A percentile compares a stretch with the other conserved stretches of the same genome.
Conservation (phyloP, 371 early-diverging fungal genomes). For the Nematocida homosporus region DNA sequence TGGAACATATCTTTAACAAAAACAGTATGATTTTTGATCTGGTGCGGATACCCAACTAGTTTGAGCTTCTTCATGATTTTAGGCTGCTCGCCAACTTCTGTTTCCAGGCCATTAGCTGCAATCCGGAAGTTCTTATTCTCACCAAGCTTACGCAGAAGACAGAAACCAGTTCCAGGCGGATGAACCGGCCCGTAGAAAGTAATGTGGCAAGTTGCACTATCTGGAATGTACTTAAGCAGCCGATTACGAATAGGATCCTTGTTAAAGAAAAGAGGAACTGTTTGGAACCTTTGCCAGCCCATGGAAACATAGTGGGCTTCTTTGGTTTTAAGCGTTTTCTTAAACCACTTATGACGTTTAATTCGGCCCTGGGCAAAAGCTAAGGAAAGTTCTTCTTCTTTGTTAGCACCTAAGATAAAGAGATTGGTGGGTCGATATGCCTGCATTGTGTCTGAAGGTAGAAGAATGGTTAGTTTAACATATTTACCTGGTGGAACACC, state of each 20-base stretch:
- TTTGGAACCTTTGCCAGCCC: conserved; percentile 96
- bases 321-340: conserved; percentile 86
- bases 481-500: conserved; percentile 62
- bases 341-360: conserved; percentile 93
- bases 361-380: conserved; percentile 67
- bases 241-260: conserved; percentile 77
- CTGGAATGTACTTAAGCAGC: conserved; percentile 84
- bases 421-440: conserved; percentile 46
- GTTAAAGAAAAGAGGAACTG: conserved; percentile 83
- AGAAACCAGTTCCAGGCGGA: conserved; percentile 45
- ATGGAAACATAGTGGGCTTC: conserved; percentile 90
- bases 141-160: conserved; percentile 34
- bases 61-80: conserved; percentile 81
- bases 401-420: conserved; percentile 44
- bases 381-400: conserved; percentile 55
- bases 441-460: neutral
- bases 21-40: conserved; percentile 92
- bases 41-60: conserved; percentile 84
- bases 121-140: conserved; percentile 54
- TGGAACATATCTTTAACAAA: conserved; percentile 97
- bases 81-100: conserved; percentile 30
- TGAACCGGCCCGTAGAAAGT: conserved; percentile 60
- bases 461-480: conserved; percentile 51
- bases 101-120: conserved; percentile 37
- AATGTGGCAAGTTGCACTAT: conserved; percentile 54